phyloP scores from a whole-genome alignment of 2,329 filamentous ascomycete species.

The Teratosphaeria pseudoeucalypti region DNA sequence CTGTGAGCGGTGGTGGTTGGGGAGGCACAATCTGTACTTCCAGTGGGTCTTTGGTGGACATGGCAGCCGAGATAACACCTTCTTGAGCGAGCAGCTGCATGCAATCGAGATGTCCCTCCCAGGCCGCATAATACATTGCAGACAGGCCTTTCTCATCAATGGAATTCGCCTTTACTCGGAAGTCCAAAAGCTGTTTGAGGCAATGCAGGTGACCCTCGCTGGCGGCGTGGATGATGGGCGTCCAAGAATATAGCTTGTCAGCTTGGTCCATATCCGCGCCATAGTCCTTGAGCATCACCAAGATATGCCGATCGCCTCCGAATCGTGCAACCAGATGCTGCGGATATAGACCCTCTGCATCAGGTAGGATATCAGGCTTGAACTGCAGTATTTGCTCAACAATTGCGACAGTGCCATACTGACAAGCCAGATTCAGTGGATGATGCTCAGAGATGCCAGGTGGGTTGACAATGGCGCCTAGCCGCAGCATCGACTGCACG shows the following conservation, averaged over 20 bases:
- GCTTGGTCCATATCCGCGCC: conserved; percentile 84
- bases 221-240: conserved; percentile 87
- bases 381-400: conserved; percentile 75
- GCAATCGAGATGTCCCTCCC: conserved; percentile 92
- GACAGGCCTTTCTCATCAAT: conserved; percentile 87
- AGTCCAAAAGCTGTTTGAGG: conserved; percentile 67
- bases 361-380: conserved; percentile 73
- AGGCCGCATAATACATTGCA: conserved; percentile 96
- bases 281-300: conserved; percentile 71
- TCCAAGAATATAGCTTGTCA: conserved; percentile 97
- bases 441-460: conserved; percentile 82
- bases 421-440: conserved; percentile 87
- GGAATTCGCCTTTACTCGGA: conserved; percentile 67
- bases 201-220: conserved; percentile 92
- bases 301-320: conserved; percentile 66
- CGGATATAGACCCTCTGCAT: conserved; percentile 93
- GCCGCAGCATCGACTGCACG: conserved; percentile 65
- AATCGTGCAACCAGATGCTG: conserved; percentile 91
- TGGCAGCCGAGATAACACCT: conserved; percentile 12
- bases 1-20: conserved; percentile 46
- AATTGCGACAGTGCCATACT: conserved; percentile 77
- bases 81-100: conserved; percentile 71
- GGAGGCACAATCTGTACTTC: conserved; percentile 27
- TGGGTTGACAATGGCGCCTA: conserved; percentile 76
- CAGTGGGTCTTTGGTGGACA: conserved; percentile 7